Conservation (phyloP, 140 eudicot genomes). For the Eryngium alpinum region DNA sequence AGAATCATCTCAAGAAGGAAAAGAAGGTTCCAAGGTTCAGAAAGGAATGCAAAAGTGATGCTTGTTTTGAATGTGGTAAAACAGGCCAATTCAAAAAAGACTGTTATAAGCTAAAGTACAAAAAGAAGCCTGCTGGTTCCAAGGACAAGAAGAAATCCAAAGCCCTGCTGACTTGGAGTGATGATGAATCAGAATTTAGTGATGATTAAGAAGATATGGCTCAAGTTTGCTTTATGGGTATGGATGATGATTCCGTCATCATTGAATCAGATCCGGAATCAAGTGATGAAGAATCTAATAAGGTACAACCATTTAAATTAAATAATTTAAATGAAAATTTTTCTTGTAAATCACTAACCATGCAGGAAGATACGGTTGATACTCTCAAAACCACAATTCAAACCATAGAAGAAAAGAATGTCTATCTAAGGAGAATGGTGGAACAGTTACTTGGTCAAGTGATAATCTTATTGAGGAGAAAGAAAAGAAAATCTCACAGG, state of each 20-base stretch:
- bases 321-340: background rate
- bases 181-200: background rate
- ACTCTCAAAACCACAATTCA: background rate
- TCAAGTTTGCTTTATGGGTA: background rate
- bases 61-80: background rate
- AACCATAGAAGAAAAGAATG: background rate
- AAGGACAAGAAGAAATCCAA: background rate
- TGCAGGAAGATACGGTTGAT: background rate
- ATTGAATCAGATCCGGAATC: background rate
- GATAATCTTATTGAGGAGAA: background rate
- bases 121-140: background rate
- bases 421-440: background rate
- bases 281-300: background rate
- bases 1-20: background rate
- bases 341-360: background rate
- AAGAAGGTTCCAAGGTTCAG: background rate
- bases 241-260: background rate
- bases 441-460: background rate
- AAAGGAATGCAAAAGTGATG: background rate
- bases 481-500: background rate
- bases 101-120: background rate
- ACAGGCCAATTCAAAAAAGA: background rate
- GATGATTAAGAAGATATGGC: background rate
- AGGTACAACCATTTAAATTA: background rate
- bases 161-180: background rate